Percentiles rank a stretch among this genome's conserved stretches.
Evolutionary conservation across 106 monocot species (phyloP).

Genomic region (Acorus calamus): DNA sequence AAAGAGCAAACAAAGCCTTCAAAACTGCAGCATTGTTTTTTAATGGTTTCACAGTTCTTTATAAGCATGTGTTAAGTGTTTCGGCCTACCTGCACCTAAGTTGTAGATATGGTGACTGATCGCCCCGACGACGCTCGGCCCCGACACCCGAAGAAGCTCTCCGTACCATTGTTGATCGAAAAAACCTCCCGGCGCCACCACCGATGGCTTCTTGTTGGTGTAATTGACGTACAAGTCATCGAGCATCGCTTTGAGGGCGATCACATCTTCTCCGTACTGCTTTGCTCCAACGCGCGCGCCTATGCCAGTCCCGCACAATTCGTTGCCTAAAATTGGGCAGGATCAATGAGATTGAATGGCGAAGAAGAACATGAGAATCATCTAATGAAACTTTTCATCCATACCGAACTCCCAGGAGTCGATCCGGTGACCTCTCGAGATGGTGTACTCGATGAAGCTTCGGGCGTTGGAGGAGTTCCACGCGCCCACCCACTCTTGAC

Average conservation of each 20-base stretch:
- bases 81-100: constrained; percentile 29
- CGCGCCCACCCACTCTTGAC: constrained; percentile 9
- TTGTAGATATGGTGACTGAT: constrained; percentile 56
- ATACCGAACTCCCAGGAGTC: constrained; percentile 52
- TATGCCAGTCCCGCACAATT: constrained; percentile 33
- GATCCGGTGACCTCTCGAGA: constrained; percentile 21
- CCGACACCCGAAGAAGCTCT: constrained; percentile 24
- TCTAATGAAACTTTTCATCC: too few species aligned
- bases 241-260: constrained; percentile 15
- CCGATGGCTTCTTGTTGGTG: background rate
- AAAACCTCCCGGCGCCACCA: constrained; percentile 47
- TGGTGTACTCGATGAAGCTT: constrained; percentile 35
- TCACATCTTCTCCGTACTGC: constrained; percentile 43
- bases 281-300: constrained; percentile 13
- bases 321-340: constrained; percentile 24
- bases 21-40: background rate
- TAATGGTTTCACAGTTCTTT: too few species aligned
- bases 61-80: background rate
- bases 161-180: constrained; percentile 30
- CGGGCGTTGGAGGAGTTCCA: constrained; percentile 40
- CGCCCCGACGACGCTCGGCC: constrained; percentile 26
- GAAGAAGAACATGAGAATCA: too few species aligned
- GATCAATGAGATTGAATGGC: too few species aligned
- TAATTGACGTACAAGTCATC: constrained; percentile 11
- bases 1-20: background rate